Percentiles rank a stretch among this genome's conserved stretches.
These are phyloP conservation scores for Mycena sp. DNA, from an alignment of 1,284 basidiomycete species.

Conservation along the genomic window DNA sequence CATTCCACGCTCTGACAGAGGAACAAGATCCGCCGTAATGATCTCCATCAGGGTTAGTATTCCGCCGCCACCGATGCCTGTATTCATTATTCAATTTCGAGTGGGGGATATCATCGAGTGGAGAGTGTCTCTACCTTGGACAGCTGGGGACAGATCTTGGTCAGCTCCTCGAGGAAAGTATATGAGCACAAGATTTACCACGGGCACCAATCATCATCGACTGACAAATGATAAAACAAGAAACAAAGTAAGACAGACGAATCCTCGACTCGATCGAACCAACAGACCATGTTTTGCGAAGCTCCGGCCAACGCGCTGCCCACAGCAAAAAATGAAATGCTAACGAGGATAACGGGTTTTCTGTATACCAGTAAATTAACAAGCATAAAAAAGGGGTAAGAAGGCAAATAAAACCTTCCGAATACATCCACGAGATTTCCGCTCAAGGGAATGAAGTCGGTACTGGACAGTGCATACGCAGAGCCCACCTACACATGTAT, in stretches of 20 bases:
- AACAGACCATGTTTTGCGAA: conserved; percentile 44
- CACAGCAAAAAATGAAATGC: conserved; percentile 48
- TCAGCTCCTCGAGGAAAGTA: background rate
- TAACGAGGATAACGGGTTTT: conserved; percentile 43
- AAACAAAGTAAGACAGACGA: background rate
- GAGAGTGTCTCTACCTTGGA: too few species aligned
- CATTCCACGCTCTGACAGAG: conserved; percentile 49
- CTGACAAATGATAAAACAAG: conserved; percentile 33
- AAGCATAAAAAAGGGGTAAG: too few species aligned
- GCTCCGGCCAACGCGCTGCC: conserved; percentile 50
- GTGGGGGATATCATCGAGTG: too few species aligned
- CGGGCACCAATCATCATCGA: conserved; percentile 51
- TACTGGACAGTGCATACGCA: conserved; percentile 34
- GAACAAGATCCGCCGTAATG: conserved; percentile 55
- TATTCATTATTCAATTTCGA: too few species aligned
- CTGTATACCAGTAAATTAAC: conserved; percentile 20
- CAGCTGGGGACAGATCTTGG: background rate
- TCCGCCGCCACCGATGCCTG: conserved; percentile 56
- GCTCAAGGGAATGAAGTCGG: conserved; percentile 31
- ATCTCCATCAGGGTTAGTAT: conserved; percentile 51
- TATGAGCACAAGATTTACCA: conserved; percentile 30
- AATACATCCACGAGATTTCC: conserved; percentile 46
- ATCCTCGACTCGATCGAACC: background rate
- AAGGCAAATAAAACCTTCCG: conserved; percentile 33
- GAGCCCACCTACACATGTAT: conserved; percentile 33